Percentiles rank a stretch among this genome's conserved stretches.
phyloP scores from a whole-genome alignment of 331 rosid species.

The Phaseolus coccineus region DNA sequence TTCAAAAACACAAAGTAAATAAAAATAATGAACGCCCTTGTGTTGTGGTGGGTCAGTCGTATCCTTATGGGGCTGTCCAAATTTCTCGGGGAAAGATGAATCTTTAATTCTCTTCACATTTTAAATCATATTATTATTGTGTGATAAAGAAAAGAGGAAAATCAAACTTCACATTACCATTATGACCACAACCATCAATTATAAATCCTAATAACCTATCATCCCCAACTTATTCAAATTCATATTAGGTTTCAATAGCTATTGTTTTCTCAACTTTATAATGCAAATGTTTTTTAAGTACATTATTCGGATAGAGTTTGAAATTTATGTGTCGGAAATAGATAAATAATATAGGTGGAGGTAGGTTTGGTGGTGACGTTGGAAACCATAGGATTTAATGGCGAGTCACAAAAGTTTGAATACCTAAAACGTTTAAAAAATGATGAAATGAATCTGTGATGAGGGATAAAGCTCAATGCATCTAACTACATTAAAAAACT shows the following conservation, averaged over 20 bases:
- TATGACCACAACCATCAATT: slow-evolving; percentile 21
- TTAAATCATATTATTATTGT: background rate
- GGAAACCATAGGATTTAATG: slow-evolving; percentile 38
- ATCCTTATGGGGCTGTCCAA: slow-evolving; percentile 53
- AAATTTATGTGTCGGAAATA: too few species aligned
- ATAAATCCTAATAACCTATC: background rate
- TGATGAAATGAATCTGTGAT: slow-evolving; percentile 30
- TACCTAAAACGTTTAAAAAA: slow-evolving; percentile 27
- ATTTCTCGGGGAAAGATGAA: slow-evolving; percentile 45
- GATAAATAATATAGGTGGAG: slow-evolving; percentile 31
- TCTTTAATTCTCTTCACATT: slow-evolving; percentile 25
- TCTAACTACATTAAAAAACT: background rate
- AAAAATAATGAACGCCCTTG: background rate
- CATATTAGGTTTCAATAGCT: too few species aligned
- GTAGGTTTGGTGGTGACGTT: slow-evolving; percentile 41
- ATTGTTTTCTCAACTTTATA: too few species aligned
- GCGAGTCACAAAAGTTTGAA: slow-evolving; percentile 21
- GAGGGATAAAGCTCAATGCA: slow-evolving; percentile 6
- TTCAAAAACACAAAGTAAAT: background rate
- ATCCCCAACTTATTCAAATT: too few species aligned
- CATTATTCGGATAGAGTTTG: too few species aligned
- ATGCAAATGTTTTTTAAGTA: too few species aligned
- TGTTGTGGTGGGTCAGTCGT: slow-evolving; percentile 47
- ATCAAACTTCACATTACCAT: slow-evolving; percentile 5
- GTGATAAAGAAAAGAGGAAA: too few species aligned